phyloP scores from a whole-genome alignment of 352 stramenopile genomes.

The Phytophthora syringae region DNA sequence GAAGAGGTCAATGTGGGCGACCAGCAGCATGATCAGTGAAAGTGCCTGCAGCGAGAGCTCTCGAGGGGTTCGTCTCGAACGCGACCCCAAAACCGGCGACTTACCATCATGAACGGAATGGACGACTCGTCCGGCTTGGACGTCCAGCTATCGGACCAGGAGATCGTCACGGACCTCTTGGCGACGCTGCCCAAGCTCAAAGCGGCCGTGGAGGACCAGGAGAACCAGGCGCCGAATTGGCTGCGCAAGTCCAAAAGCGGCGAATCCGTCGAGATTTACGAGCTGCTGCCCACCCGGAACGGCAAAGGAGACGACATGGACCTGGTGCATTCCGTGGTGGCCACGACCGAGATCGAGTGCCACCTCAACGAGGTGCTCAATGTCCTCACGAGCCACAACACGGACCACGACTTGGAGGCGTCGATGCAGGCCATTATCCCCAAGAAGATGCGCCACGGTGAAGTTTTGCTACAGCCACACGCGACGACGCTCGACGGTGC shows the following conservation, averaged over 20 bases:
- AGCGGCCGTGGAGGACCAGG: conserved; percentile 45
- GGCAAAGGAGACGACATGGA: conserved; percentile 55
- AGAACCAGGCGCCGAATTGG: conserved; percentile 44
- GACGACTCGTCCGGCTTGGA: conserved; percentile 16
- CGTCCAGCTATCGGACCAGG: conserved; percentile 46
- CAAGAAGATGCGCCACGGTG: conserved; percentile 43
- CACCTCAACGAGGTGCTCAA: conserved; percentile 76
- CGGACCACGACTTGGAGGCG: conserved; percentile 49
- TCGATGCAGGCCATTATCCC: conserved; percentile 52
- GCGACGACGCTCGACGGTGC: conserved; percentile 32
- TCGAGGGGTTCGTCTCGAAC: conserved; percentile 27
- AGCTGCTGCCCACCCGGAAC: conserved; percentile 42
- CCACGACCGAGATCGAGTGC: conserved; percentile 57
- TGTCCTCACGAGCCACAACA: conserved; percentile 56
- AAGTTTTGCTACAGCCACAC: conserved; percentile 40
- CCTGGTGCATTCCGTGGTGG: conserved; percentile 56
- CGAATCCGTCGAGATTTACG: conserved; percentile 53
- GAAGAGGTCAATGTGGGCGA: conserved; percentile 34
- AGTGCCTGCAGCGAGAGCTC: conserved; percentile 38
- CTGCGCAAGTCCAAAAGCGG: conserved; percentile 52
- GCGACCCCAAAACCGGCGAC: conserved; percentile 25
- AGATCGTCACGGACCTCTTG: conserved; percentile 50
- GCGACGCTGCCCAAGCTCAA: conserved; percentile 52
- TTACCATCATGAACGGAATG: conserved; percentile 30
- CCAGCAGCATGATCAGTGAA: conserved; percentile 42